phyloP scores from a whole-genome alignment of 352 stramenopile genomes.

The Phytophthora aleatoria region DNA sequence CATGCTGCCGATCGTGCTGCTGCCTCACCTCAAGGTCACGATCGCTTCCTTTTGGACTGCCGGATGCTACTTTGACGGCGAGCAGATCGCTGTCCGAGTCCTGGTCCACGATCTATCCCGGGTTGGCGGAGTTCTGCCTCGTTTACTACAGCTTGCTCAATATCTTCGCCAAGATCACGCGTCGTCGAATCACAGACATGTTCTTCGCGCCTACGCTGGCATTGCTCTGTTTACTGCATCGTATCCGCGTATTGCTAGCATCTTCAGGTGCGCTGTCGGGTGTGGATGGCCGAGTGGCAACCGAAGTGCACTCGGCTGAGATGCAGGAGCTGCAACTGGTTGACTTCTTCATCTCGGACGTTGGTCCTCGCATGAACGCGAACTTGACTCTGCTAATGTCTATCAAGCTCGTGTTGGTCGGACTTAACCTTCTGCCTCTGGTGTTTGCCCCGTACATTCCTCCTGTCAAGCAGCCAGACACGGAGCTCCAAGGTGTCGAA shows the following conservation, averaged over 20 bases:
- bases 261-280: slow-evolving; percentile 9
- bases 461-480: slow-evolving; percentile 29
- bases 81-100: slow-evolving; percentile 47
- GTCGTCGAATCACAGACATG: slow-evolving; percentile 39
- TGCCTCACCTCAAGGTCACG: slow-evolving; percentile 46
- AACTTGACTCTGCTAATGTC: slow-evolving; percentile 41
- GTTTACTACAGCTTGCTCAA: slow-evolving; percentile 57
- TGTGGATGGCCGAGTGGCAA: slow-evolving; percentile 43
- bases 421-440: slow-evolving; percentile 42
- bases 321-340: slow-evolving; percentile 35
- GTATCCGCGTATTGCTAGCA: slow-evolving; percentile 28
- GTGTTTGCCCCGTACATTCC: slow-evolving; percentile 34
- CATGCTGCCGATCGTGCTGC: slow-evolving; percentile 46
- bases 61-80: slow-evolving; percentile 51
- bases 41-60: slow-evolving; percentile 48
- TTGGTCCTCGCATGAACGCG: slow-evolving; percentile 37
- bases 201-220: slow-evolving; percentile 46
- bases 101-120: slow-evolving; percentile 57
- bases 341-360: slow-evolving; percentile 43
- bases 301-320: slow-evolving; percentile 31
- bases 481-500: slow-evolving; percentile 24
- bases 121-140: slow-evolving; percentile 41
- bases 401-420: slow-evolving; percentile 49
- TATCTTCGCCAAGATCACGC: slow-evolving; percentile 40
- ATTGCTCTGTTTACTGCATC: slow-evolving; percentile 43